phyloP scores from a whole-genome alignment of 2,329 filamentous ascomycete species.

The Fusarium sp. region DNA sequence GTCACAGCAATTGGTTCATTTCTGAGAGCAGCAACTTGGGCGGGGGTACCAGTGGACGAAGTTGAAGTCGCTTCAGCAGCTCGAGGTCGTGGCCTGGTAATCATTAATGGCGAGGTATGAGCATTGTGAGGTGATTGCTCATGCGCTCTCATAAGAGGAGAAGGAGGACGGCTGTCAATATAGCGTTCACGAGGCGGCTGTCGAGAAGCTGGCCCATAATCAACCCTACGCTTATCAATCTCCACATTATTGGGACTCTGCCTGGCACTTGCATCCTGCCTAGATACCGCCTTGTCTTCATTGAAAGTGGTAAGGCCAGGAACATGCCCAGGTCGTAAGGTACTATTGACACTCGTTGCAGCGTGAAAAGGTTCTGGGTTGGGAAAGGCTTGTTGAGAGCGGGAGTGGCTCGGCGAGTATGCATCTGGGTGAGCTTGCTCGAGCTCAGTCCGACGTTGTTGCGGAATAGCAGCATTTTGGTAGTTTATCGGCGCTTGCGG shows the following conservation, averaged over 20 bases:
- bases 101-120: constrained; percentile 72
- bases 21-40: constrained; percentile 70
- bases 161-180: constrained; percentile 57
- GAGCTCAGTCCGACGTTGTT: constrained; percentile 15
- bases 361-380: constrained; percentile 15
- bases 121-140: constrained; percentile 80
- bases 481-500: constrained; percentile 27
- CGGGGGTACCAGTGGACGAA: constrained; percentile 54
- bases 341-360: constrained; percentile 27
- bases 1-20: constrained; percentile 63
- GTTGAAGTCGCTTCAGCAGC: constrained; percentile 34
- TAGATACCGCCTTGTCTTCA: constrained; percentile 30
- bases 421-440: constrained; percentile 16
- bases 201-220: constrained; percentile 25
- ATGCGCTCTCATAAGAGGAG: constrained; percentile 78
- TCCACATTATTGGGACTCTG: constrained; percentile 57
- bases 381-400: constrained; percentile 21
- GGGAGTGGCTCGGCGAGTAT: constrained; percentile 18
- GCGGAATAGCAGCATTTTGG: constrained; percentile 26
- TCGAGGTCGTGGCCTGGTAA: constrained; percentile 54
- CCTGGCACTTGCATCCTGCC: constrained; percentile 54
- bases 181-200: constrained; percentile 44
- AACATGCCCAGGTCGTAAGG: constrained; percentile 40
- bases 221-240: constrained; percentile 29
- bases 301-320: constrained; percentile 53